Conservation (phyloP, 192 early-diverging fungal species). For the Podila clonocystis region DNA sequence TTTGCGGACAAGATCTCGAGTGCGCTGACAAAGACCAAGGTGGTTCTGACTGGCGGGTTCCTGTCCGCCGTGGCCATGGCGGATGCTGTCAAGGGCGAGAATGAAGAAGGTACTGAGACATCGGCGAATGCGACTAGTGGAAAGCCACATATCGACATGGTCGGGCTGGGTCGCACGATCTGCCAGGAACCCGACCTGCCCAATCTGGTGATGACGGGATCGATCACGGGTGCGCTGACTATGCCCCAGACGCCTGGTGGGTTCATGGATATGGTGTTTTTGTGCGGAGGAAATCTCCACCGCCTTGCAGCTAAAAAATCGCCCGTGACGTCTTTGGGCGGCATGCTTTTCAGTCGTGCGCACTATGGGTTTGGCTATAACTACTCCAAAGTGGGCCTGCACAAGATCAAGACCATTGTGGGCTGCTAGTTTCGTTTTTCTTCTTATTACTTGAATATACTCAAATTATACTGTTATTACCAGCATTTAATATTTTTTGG, state of each 20-base stretch:
- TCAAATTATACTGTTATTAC: too few species aligned
- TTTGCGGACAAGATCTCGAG: slow-evolving; percentile 32
- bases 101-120: neutral
- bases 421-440: too few species aligned
- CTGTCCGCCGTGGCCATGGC: slow-evolving; percentile 13
- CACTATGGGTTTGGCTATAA: slow-evolving; percentile 9
- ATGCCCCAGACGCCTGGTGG: slow-evolving; percentile 11
- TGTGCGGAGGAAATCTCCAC: slow-evolving; percentile 18
- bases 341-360: slow-evolving; percentile 1
- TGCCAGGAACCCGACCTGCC: slow-evolving; percentile 22
- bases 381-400: slow-evolving; percentile 11
- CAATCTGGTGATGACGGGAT: slow-evolving; percentile 14
- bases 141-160: slow-evolving; percentile 24
- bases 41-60: slow-evolving; percentile 27
- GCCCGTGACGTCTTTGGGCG: neutral
- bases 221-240: slow-evolving; percentile 7
- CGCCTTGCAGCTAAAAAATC: slow-evolving; percentile 1
- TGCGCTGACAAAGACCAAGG: slow-evolving; percentile 7
- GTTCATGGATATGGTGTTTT: slow-evolving; percentile 17
- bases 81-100: slow-evolving; percentile 4
- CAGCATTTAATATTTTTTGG: neutral
- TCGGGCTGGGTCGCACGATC: slow-evolving; percentile 10
- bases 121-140: neutral
- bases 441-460: too few species aligned
- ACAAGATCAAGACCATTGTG: slow-evolving; percentile 3